Base-by-base conservation (phyloP, 1,139 yeast genomes). In the Debaryomyces coudertii region DNA sequence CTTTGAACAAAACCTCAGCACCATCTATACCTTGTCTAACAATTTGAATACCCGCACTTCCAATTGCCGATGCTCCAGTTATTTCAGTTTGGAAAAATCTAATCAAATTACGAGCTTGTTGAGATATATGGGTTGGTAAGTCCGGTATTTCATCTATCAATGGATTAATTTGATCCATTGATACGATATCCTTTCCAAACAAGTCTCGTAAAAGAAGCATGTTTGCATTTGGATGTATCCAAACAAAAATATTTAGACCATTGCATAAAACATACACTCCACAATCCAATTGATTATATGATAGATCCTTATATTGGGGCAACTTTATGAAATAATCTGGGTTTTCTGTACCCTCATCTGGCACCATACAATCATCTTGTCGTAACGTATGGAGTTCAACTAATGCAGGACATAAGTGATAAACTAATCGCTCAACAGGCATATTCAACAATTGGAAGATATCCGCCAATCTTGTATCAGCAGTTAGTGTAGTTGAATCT, bases 191-290 rank as follows among this genome's bases (percentile, higher is more conserved):
- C 1, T 65, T 71, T 1, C 95, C 97, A 60, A 92, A 85, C 47
- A 93, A 67, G 63, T 92, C 98, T 51, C 79, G 71, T 24, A 93
- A 61, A 29, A 93, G 70, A 48, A 82, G 65, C 5, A 86, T 82
- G 53, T 87, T 85, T 1, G 89, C 87, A 38, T 82, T 79, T 12
- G 80, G 80, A 61, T 89, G 90, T 31, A 93, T 70, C 85, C 90
- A 88, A 30, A 93, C 71, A 46, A 74, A 75, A 4, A 85, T 73
- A 18, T 71, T 62, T 25, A 70, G 73, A 11, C 97, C 95, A 57
- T 88, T 82, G 69, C 87, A 92, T 29, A 86, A 66, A 42, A 92
- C 61, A 63, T 87, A 90, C 7, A 88, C 92, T 3, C 97, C 95
- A 37, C 92, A 90, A 47, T 76, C 77, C 51, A 83, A 77, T 14